Evolutionary conservation across 148 eudicot species (phyloP).

Genomic region (Camellia sinensis): DNA sequence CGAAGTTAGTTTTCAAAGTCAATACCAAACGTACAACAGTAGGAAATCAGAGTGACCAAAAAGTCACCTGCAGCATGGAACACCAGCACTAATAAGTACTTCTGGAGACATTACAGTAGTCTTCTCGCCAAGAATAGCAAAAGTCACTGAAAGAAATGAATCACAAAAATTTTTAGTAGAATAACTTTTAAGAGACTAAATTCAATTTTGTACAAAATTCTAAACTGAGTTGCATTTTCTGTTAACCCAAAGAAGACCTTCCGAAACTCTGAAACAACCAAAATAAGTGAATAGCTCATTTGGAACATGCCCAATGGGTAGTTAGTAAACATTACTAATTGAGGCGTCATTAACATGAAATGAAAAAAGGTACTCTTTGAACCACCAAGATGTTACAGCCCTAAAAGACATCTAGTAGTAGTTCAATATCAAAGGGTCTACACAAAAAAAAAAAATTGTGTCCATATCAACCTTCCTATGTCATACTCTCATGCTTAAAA

Average conservation of each 20-base stretch:
- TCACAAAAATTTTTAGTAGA: conserved; percentile 4
- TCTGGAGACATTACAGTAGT: conserved; percentile 99
- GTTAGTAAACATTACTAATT: not conserved
- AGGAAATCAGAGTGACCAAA: conserved; percentile 3
- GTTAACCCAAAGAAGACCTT: conserved; percentile 9
- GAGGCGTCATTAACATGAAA: not conserved
- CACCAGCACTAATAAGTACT: conserved; percentile 80
- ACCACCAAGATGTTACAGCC: not conserved
- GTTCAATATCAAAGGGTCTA: not conserved
- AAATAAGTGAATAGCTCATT: not conserved
- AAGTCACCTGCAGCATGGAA: conserved; percentile 97
- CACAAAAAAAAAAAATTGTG: not conserved
- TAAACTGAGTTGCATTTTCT: conserved; percentile 1
- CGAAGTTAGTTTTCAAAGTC: not conserved
- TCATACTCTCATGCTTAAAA: not conserved
- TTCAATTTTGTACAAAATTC: not conserved
- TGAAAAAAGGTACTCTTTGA: not conserved
- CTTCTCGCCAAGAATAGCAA: conserved; percentile 88
- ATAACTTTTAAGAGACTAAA: conserved; percentile 11
- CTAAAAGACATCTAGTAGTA: not conserved
- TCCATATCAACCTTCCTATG: not conserved
- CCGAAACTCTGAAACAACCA: not conserved
- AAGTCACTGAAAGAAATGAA: conserved; percentile 61
- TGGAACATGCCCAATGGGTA: not conserved
- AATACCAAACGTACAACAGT: not conserved